Evolutionary conservation across 331 rosid genomes (phyloP), one percentile per base, ranked within the genome.

Genomic region (Stylosanthes scabra): DNA sequence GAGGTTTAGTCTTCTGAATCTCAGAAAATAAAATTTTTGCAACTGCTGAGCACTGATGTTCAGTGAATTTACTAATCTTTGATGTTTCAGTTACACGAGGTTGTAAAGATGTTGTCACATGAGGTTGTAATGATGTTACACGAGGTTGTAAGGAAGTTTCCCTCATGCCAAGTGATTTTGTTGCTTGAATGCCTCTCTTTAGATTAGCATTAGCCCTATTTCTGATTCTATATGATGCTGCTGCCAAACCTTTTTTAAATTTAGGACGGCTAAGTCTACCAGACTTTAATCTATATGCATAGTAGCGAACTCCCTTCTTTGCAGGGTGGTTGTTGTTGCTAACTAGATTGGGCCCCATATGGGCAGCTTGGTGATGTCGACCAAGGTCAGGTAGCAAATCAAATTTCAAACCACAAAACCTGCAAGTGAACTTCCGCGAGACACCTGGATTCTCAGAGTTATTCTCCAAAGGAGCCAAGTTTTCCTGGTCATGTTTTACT

Each of bases 361-460:
- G 99, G 29, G 96, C 96, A 80, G 99, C 98, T 85, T 95, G 99
- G 83, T 95, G 99, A 80, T 95, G 99, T 49, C 98, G 93, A 72
- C 98, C 99, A 50, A 95, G 92, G 82, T 95, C 99, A 31, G 99
- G 99, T 66, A 95, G 91, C 78, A 95, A 88, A 82, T 95, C 91
- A 82, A 95, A 95, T 90, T 87, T 92, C 81, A 92, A 87, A 71
- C 99, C 97, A 82, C 99, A 95, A 74, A 95, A 88, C 93, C 88
- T 87, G 89, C 99, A 95, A 80, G 81, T 63, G 72, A 87, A 88
- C 83, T 81, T 95, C 51, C 97, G 87, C 44, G 63, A 69, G 77
- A 83, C 86, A 81, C 89, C 79, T 50, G 81, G 50, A 60, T 83
- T 91, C 83, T 84, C 87, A 9, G 85, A 78, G 69, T 75, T 81